Evolutionary conservation across 306 rosid genomes (phyloP), one percentile per base, ranked within the genome.

Genomic region (Argentina anserina): DNA sequence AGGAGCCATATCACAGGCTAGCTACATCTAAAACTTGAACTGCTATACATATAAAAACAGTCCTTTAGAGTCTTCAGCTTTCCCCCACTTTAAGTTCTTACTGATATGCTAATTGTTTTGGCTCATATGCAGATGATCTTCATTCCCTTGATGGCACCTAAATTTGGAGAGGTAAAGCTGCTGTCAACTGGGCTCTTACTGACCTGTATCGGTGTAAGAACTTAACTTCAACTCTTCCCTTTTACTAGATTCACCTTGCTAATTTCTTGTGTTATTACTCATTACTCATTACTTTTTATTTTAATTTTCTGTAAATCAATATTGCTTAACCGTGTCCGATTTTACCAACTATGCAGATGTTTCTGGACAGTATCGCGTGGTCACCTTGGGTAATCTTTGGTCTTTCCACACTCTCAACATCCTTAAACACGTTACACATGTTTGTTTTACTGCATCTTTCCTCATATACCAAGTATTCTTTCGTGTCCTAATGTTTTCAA

Each of bases 331-430:
- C 3, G 63, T 67, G 20, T 72, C 65, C 67, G 53, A 60, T 85
- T 73, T 0, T 60, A 33, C 67, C 3, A 61, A 61, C 15, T 46
- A 63, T 88, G 88, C 94, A 93, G 97, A 62, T 72, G 29, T 41
- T 77, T 15, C 31, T 84, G 26, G 78, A 85, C 87, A 86, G 98
- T 85, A 6, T 89, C 58, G 72, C 97, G 1, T 91, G 97, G 98
- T 61, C 92, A 37, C 52, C 62, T 82, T 93, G 98, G 98, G 98
- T 93, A 89, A 85, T 56, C 74, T 15, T 52, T 7, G 43, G 4
- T 68, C 70, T 65, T n/a, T 62, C 68, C n/a, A 37, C 64, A 23
- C 18, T 45, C n/a, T 15, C 42, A 40, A 13, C 21, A 9, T 55
- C 56, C 64, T 60, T 2, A 20, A 37, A 28, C 26, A 64, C 31